Conservation (phyloP, 78 protist genomes). For the Dictyostelium firmibasis region DNA sequence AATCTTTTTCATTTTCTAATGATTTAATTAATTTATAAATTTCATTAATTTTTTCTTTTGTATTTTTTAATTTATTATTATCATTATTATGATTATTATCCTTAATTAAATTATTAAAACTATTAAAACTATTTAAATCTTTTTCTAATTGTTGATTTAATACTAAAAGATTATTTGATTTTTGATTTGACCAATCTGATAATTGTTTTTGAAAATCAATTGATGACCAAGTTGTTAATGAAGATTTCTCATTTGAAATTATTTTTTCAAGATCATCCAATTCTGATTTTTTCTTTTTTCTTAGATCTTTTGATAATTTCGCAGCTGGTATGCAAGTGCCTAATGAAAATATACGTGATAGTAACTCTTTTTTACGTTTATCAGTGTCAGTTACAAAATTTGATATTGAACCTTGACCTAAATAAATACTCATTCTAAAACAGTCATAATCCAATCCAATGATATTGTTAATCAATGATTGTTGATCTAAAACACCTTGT, state of each 20-base stretch:
- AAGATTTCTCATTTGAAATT: neutral
- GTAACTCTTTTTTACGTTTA: constrained; percentile 46
- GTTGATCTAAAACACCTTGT: constrained; percentile 65
- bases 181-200: neutral
- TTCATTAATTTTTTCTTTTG: neutral
- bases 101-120: neutral
- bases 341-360: constrained; percentile 39
- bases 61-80: neutral
- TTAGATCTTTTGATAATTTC: constrained; percentile 18
- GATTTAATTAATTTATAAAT: neutral
- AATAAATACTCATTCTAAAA: constrained; percentile 68
- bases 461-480: constrained; percentile 15
- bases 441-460: constrained; percentile 63
- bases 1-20: neutral
- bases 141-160: neutral
- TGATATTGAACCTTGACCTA: constrained; percentile 66
- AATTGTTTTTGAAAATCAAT: constrained; percentile 16
- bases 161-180: neutral
- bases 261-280: neutral
- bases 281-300: constrained; percentile 34
- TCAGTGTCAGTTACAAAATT: constrained; percentile 60
- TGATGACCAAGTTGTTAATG: constrained; percentile 28
- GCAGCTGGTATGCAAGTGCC: constrained; percentile 62
- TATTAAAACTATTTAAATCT: too few relatives aligned
- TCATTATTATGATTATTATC: neutral